phyloP scores from a whole-genome alignment of 208 protist genomes.

The Leishmania guyanensis region DNA sequence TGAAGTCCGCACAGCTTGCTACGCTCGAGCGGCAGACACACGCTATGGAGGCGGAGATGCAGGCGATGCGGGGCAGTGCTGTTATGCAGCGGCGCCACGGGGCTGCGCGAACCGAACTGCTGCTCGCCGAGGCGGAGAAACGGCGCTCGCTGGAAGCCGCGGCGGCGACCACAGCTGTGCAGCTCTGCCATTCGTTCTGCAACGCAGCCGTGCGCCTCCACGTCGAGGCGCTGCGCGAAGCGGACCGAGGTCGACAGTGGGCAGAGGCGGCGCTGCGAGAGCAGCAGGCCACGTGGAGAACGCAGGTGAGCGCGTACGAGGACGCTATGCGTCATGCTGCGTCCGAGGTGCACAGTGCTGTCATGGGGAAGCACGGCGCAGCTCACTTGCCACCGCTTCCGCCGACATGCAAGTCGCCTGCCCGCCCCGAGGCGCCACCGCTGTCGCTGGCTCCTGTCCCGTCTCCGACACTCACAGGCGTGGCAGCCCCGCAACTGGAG shows the following conservation, averaged over 20 bases:
- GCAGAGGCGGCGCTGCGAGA: conserved; percentile 5
- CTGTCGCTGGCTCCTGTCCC: not conserved
- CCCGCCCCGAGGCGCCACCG: not conserved
- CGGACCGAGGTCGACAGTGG: not conserved
- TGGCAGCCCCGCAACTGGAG: not conserved
- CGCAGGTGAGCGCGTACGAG: conserved; percentile 29
- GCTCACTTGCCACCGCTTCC: not conserved
- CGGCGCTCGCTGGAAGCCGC: conserved; percentile 2
- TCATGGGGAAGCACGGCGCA: not conserved
- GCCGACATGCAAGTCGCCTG: not conserved
- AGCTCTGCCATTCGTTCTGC: not conserved
- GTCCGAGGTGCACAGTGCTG: conserved; percentile 21
- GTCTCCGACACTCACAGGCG: not conserved
- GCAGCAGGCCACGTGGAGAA: conserved; percentile 16
- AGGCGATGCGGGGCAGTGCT: conserved; percentile 8
- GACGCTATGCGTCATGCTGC: conserved; percentile 47
- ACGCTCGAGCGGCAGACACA: conserved; percentile 20
- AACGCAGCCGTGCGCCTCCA: not conserved
- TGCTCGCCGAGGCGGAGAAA: conserved; percentile 12
- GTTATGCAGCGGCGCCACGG: conserved; percentile 3
- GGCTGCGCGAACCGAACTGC: conserved; percentile 7
- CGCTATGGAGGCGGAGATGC: conserved; percentile 23
- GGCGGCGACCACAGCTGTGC: not conserved
- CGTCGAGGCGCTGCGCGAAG: not conserved
- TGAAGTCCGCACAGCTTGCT: conserved; percentile 24